phyloP scores from a whole-genome alignment of 140 eudicot species.

The Bidens hawaiensis region DNA sequence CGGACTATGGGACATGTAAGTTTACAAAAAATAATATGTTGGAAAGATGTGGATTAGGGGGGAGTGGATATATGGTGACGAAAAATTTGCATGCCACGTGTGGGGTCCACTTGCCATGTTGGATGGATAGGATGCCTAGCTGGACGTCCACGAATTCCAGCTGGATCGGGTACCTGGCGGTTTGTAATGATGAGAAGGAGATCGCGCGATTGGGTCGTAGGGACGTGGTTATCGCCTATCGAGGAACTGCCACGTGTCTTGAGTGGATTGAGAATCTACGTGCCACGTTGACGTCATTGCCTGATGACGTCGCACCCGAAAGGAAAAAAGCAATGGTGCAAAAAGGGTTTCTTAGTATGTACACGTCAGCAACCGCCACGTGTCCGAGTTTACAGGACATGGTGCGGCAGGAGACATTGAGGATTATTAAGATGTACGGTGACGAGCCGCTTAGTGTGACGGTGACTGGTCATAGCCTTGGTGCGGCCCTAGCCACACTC shows the following conservation, averaged over 20 bases:
- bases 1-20: conserved; percentile 38
- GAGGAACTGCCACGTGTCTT: conserved; percentile 85
- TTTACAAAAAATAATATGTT: conserved; percentile 31
- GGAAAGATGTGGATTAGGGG: conserved; percentile 46
- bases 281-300: conserved; percentile 43
- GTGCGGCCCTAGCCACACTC: conserved; percentile 76
- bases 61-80: conserved; percentile 54
- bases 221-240: conserved; percentile 71
- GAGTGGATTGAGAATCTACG: conserved; percentile 90
- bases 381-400: conserved; percentile 59
- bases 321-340: conserved; percentile 56
- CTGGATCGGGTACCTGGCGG: conserved; percentile 92
- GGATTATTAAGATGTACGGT: conserved; percentile 37
- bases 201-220: conserved; percentile 71
- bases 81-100: conserved; percentile 67
- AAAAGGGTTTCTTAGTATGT: conserved; percentile 82
- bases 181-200: conserved; percentile 65
- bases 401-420: conserved; percentile 50
- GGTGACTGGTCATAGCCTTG: conserved; percentile 68
- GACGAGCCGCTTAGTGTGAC: conserved; percentile 67
- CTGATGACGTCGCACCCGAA: conserved; percentile 32
- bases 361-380: conserved; percentile 43
- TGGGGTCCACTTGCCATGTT: conserved; percentile 55
- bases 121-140: conserved; percentile 41
- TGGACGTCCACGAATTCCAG: conserved; percentile 44